These are phyloP conservation scores for Jaenimonas drosophilae DNA, from an alignment of 208 protist genomes.

Conservation along the genomic window DNA sequence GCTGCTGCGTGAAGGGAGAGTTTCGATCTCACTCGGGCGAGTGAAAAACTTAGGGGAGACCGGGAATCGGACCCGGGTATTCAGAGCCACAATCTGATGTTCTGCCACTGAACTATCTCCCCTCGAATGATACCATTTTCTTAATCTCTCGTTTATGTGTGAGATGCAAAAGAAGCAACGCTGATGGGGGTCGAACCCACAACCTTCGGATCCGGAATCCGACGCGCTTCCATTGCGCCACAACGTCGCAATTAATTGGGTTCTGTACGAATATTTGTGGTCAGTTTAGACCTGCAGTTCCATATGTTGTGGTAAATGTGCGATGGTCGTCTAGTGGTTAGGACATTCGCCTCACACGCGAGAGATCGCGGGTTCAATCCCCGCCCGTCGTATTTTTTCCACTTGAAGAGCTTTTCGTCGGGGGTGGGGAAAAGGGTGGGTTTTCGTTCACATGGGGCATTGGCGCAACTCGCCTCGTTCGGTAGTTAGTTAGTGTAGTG, in stretches of 20 bases:
- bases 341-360: slow-evolving; percentile 92
- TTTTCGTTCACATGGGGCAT: too few species aligned
- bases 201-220: slow-evolving; percentile 10
- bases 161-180: slow-evolving; percentile 6
- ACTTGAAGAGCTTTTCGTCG: slow-evolving; percentile 2
- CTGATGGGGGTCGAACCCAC: slow-evolving; percentile 12
- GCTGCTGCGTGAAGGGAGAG: too few species aligned
- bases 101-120: slow-evolving; percentile 81
- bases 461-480: too few species aligned
- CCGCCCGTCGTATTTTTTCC: slow-evolving; percentile 71
- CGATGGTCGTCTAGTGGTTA: slow-evolving; percentile 94
- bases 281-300: not conserved
- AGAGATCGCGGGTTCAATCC: slow-evolving; percentile 91
- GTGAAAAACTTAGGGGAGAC: not conserved
- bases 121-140: slow-evolving; percentile 4
- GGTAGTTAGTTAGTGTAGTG: too few species aligned
- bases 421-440: too few species aligned
- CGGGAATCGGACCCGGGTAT: slow-evolving; percentile 7
- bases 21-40: not conserved
- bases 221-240: slow-evolving; percentile 5
- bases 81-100: slow-evolving; percentile 85
- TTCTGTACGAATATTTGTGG: not conserved
- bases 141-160: not conserved
- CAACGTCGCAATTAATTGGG: not conserved
- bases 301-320: slow-evolving; percentile 12